Evolutionary conservation across 2,329 filamentous ascomycete species (phyloP).

Genomic region (Microcyclospora tardicrescens): DNA sequence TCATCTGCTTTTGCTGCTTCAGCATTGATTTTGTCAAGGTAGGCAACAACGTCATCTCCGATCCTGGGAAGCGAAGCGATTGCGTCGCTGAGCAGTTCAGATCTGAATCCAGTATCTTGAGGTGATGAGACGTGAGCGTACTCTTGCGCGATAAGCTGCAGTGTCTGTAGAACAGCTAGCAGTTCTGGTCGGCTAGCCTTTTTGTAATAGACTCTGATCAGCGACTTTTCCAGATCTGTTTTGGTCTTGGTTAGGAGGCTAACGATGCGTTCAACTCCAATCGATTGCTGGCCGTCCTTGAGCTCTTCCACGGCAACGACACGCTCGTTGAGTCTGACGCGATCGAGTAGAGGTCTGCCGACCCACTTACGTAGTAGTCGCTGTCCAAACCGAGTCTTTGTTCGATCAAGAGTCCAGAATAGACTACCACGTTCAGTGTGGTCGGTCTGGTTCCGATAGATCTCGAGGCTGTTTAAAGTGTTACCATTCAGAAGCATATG

Average conservation of each 20-base stretch:
- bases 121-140: constrained; percentile 55
- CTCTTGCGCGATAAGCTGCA: constrained; percentile 69
- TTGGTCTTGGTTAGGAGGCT: constrained; percentile 57
- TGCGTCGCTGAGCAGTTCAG: constrained; percentile 55
- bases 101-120: constrained; percentile 58
- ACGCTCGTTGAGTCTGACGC: constrained; percentile 59
- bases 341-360: constrained; percentile 74
- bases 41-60: constrained; percentile 54
- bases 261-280: constrained; percentile 60
- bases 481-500: constrained; percentile 97
- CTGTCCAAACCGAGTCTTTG: constrained; percentile 77
- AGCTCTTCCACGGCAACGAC: constrained; percentile 80
- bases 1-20: constrained; percentile 75
- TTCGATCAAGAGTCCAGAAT: constrained; percentile 92
- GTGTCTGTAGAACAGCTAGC: constrained; percentile 66
- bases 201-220: constrained; percentile 94
- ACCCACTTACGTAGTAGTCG: constrained; percentile 89
- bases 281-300: constrained; percentile 51
- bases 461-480: constrained; percentile 82
- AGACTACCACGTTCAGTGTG: constrained; percentile 73
- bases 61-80: constrained; percentile 67
- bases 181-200: constrained; percentile 88
- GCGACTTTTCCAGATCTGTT: constrained; percentile 77
- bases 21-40: constrained; percentile 74
- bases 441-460: constrained; percentile 91